These are phyloP conservation scores for Populus hybrid DNA, from an alignment of 441 rosid species.

Conservation along the genomic window DNA sequence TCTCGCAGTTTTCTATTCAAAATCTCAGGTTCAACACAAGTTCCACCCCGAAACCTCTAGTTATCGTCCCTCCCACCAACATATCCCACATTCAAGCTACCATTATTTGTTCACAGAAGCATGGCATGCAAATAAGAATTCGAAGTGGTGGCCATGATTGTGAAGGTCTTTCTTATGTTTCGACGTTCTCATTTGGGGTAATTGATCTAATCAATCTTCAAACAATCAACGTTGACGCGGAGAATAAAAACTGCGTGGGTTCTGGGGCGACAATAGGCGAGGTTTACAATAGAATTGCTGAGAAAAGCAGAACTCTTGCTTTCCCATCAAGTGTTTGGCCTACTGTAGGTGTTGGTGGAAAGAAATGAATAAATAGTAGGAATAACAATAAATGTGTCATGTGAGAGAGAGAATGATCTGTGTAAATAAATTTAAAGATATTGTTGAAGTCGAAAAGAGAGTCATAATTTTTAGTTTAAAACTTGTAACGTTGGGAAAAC, in stretches of 20 bases:
- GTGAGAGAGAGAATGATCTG: too few species aligned
- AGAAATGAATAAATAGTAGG: too few species aligned
- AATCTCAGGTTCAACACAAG: conserved; percentile 7
- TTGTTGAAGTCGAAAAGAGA: too few species aligned
- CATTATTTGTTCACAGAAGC: conserved; percentile 31
- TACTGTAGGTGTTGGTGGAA: conserved; percentile 48
- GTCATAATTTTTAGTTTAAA: too few species aligned
- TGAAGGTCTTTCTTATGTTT: conserved; percentile 49
- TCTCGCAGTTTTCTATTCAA: not conserved
- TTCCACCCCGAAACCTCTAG: conserved; percentile 23
- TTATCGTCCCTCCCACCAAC: conserved; percentile 45
- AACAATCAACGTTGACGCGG: conserved; percentile 2
- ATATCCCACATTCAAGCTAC: conserved; percentile 40
- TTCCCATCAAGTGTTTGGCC: conserved; percentile 52
- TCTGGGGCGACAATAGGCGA: conserved; percentile 57
- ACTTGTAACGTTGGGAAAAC: too few species aligned
- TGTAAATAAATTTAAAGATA: too few species aligned
- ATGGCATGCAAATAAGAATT: conserved; percentile 37
- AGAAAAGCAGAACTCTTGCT: conserved; percentile 37
- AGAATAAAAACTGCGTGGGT: conserved; percentile 49
- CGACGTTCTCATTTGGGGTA: conserved; percentile 34
- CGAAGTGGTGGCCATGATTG: conserved; percentile 65
- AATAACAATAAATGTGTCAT: too few species aligned
- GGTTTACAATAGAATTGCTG: conserved; percentile 42
- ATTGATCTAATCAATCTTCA: conserved; percentile 28